Conservation (phyloP, 169 alveolate genomes). For the Perkinsus chesapeaki region DNA sequence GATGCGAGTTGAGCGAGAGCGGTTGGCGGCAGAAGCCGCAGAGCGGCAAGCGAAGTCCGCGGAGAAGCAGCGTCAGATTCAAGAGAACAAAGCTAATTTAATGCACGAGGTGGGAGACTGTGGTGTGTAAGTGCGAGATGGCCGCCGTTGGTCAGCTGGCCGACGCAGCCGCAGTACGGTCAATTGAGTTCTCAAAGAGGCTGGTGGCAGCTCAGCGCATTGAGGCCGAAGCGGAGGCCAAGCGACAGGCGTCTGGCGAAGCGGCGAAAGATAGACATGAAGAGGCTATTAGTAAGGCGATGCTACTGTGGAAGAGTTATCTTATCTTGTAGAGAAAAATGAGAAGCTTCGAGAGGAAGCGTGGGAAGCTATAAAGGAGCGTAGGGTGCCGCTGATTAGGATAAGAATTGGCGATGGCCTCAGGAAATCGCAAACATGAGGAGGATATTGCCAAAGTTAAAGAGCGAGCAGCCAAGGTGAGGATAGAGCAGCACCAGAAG, state of each 20-base stretch:
- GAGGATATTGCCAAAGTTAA: neutral
- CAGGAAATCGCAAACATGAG: neutral
- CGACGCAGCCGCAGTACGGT: neutral
- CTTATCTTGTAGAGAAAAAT: neutral
- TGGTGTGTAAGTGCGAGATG: neutral
- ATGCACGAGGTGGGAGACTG: neutral
- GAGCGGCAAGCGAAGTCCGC: neutral
- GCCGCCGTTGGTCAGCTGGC: neutral
- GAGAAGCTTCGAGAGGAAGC: neutral
- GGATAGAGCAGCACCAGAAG: neutral
- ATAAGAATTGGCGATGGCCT: neutral
- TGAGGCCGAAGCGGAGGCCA: neutral
- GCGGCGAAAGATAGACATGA: neutral
- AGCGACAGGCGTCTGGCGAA: neutral
- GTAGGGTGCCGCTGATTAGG: neutral
- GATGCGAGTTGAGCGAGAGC: neutral
- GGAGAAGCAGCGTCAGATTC: neutral
- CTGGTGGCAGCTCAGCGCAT: neutral
- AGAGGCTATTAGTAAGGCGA: neutral
- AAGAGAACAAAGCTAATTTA: neutral
- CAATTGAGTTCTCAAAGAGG: neutral
- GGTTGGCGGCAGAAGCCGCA: neutral
- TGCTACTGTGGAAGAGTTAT: neutral
- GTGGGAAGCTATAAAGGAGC: neutral
- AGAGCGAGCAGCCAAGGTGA: neutral